phyloP scores from a whole-genome alignment of 2,329 filamentous ascomycete species.

The Stemphylium lycopersici region DNA sequence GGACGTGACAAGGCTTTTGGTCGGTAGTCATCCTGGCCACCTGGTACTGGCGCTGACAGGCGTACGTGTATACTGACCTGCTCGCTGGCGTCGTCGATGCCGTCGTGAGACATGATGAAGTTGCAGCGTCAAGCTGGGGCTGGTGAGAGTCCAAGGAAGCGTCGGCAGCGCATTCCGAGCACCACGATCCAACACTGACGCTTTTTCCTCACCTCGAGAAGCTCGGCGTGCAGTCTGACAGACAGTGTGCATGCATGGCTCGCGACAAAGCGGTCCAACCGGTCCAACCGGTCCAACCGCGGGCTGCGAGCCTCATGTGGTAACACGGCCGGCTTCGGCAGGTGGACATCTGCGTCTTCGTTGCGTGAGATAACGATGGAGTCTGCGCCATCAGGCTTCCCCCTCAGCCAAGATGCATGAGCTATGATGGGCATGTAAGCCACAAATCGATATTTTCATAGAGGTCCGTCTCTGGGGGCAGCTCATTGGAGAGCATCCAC shows the following conservation, averaged over 20 bases:
- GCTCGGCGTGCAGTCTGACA: background rate
- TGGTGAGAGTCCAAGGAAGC: too few relatives aligned
- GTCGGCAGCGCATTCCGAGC: too few relatives aligned
- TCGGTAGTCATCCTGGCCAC: too few relatives aligned
- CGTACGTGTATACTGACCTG: too few relatives aligned
- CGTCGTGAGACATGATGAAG: too few relatives aligned
- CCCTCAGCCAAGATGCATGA: slow-evolving; percentile 11
- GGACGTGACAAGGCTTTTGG: background rate
- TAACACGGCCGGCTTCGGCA: slow-evolving; percentile 32
- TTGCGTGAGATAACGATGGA: background rate
- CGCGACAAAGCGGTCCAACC: slow-evolving; percentile 36
- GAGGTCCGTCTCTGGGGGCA: slow-evolving; percentile 1
- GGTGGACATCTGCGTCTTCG: background rate
- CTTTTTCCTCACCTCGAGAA: background rate
- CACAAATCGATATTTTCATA: slow-evolving; percentile 14
- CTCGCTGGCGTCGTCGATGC: too few relatives aligned
- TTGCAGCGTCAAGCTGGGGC: too few relatives aligned
- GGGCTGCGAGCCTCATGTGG: slow-evolving; percentile 33
- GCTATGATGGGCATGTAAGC: slow-evolving; percentile 19
- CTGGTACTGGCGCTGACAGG: too few relatives aligned
- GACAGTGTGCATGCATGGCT: background rate
- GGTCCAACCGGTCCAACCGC: slow-evolving; percentile 45
- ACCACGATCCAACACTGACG: background rate
- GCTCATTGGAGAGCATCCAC: slow-evolving; percentile 15
- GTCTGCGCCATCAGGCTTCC: background rate